Percentiles rank a stretch among this genome's conserved stretches.
Conservation (phyloP, 2,329 filamentous ascomycete genomes). For the Fusarium nanum region DNA sequence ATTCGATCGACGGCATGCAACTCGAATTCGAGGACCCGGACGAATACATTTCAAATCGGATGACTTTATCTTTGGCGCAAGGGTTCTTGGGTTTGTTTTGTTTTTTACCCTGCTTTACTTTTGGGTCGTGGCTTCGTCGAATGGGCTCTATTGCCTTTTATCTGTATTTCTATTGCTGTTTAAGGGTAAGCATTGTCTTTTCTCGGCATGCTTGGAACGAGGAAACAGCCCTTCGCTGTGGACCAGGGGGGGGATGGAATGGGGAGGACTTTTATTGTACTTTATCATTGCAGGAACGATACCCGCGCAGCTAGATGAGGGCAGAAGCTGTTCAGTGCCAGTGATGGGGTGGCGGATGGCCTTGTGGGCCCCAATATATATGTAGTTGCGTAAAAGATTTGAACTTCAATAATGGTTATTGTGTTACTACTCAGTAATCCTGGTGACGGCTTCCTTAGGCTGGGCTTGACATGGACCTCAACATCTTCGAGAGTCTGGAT, state of each 20-base stretch:
- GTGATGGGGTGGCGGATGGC: constrained; percentile 9
- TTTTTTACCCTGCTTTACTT: not conserved
- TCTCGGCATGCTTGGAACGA: constrained; percentile 26
- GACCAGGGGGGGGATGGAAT: constrained; percentile 15
- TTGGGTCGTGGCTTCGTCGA: constrained; percentile 9
- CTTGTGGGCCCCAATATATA: not conserved
- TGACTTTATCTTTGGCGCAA: constrained; percentile 45
- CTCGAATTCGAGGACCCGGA: constrained; percentile 26
- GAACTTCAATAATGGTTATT: constrained; percentile 4
- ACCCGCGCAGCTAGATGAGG: constrained; percentile 42
- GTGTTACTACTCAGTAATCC: not conserved
- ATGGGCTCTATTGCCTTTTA: constrained; percentile 18
- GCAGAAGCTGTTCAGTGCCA: constrained; percentile 34
- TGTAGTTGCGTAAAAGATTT: constrained; percentile 12
- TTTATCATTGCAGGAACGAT: constrained; percentile 48
- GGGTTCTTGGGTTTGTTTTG: constrained; percentile 27
- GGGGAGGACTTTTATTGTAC: constrained; percentile 42
- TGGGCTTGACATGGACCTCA: not conserved
- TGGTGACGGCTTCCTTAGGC: not conserved
- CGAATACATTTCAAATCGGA: constrained; percentile 42
- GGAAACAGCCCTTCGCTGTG: not conserved
- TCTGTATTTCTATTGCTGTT: constrained; percentile 40
- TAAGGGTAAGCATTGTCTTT: constrained; percentile 4
- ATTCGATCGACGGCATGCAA: constrained; percentile 18
- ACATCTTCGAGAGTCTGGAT: not conserved